Conservation (phyloP, 176 grass and related monocot genomes). For the Ensete glaucum region DNA sequence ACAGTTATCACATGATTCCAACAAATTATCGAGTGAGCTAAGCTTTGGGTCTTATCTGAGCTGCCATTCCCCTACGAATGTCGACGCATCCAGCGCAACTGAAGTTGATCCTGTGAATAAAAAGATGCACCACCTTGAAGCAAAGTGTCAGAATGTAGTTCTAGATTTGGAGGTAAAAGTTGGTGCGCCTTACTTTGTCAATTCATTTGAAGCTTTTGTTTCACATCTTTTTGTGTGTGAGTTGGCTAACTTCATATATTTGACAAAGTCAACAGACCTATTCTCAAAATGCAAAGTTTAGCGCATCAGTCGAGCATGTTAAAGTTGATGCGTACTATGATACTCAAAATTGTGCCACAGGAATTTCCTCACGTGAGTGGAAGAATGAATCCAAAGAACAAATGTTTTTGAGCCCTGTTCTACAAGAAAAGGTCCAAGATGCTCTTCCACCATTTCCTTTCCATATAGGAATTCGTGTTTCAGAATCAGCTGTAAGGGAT, state of each 20-base stretch:
- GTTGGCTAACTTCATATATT: constrained; percentile 17
- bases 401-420: constrained; percentile 50
- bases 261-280: constrained; percentile 65
- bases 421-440: constrained; percentile 63
- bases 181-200: constrained; percentile 3
- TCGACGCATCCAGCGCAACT: constrained; percentile 41
- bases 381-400: constrained; percentile 10
- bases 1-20: constrained; percentile 19
- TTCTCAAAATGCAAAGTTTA: constrained; percentile 57
- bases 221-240: constrained; percentile 7
- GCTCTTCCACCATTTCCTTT: constrained; percentile 55
- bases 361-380: background rate
- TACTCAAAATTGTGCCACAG: constrained; percentile 21
- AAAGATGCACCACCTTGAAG: constrained; percentile 80
- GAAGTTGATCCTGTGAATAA: constrained; percentile 33
- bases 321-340: constrained; percentile 69
- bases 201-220: constrained; percentile 26
- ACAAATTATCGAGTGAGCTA: constrained; percentile 30
- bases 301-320: constrained; percentile 46
- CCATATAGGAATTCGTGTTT: constrained; percentile 25
- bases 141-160: constrained; percentile 49
- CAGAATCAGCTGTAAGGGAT: constrained; percentile 7
- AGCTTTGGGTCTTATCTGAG: constrained; percentile 54
- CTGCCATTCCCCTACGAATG: constrained; percentile 52
- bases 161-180: constrained; percentile 69